These are phyloP conservation scores for Effrenium voratum DNA, from an alignment of 73 alveolate species.

Conservation along the genomic window DNA sequence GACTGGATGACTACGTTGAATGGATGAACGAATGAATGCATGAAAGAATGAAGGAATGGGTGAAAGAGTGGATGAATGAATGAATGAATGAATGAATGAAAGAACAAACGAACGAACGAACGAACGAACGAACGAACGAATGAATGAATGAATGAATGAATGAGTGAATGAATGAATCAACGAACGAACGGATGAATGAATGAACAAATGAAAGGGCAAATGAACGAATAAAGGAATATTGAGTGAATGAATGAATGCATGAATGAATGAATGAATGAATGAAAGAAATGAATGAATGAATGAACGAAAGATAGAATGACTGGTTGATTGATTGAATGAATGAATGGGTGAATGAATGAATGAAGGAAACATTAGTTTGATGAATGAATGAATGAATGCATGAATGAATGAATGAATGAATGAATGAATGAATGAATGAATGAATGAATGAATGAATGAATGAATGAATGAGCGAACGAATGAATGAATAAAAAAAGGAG, in stretches of 20 bases:
- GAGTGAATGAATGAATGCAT: neutral
- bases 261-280: neutral
- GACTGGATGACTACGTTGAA: neutral
- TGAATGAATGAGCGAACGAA: too few relatives aligned
- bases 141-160: too few relatives aligned
- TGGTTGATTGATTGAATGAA: neutral
- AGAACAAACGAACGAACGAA: too few relatives aligned
- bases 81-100: too few relatives aligned
- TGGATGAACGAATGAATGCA: neutral
- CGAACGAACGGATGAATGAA: too few relatives aligned
- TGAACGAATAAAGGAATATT: neutral
- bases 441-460: neutral
- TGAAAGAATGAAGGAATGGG: neutral
- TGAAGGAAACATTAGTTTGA: neutral
- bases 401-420: neutral
- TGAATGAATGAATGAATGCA: neutral
- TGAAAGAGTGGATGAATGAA: too few relatives aligned
- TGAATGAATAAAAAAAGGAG: too few relatives aligned
- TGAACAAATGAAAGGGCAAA: neutral
- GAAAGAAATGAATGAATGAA: neutral
- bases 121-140: too few relatives aligned
- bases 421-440: neutral
- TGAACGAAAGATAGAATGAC: neutral
- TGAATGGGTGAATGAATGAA: neutral
- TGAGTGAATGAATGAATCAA: too few relatives aligned